Conservation (phyloP, 768 basidiomycete genomes). For the Mycena kentingensis region DNA sequence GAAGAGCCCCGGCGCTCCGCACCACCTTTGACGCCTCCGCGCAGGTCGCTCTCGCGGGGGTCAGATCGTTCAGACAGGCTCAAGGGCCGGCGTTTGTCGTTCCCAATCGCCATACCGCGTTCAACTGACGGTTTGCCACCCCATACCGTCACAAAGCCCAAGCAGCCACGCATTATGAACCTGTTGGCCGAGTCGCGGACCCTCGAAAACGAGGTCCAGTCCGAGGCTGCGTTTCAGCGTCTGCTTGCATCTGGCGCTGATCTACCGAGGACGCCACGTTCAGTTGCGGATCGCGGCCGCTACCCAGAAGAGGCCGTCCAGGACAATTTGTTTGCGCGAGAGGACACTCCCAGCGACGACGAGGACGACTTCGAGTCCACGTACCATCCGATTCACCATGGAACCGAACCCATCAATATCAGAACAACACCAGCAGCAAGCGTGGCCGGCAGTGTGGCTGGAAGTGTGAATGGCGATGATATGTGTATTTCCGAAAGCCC, state of each 20-base stretch:
- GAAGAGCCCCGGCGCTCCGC: conserved; percentile 38
- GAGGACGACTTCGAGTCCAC: conserved; percentile 58
- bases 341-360: conserved; percentile 76
- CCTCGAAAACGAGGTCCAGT: conserved; percentile 78
- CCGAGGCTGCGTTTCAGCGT: conserved; percentile 84
- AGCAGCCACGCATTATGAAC: conserved; percentile 69
- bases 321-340: conserved; percentile 57
- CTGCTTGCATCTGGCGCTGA: conserved; percentile 74
- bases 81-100: conserved; percentile 54
- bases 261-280: conserved; percentile 69
- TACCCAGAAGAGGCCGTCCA: conserved; percentile 79
- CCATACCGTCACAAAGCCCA: conserved; percentile 49
- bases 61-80: conserved; percentile 43
- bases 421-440: conserved; percentile 58
- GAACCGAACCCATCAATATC: conserved; percentile 62
- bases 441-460: conserved; percentile 32
- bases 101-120: conserved; percentile 56
- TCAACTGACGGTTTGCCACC: conserved; percentile 3
- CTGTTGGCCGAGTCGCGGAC: conserved; percentile 70
- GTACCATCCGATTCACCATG: conserved; percentile 42
- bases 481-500: conserved; percentile 64
- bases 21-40: conserved; percentile 56
- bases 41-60: conserved; percentile 50
- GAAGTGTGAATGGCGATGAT: conserved; percentile 74
- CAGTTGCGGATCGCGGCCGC: conserved; percentile 69